Evolutionary conservation across 169 alveolate species (phyloP), one percentile per base, ranked within the genome.

Genomic region (Plasmodium vinckei): DNA sequence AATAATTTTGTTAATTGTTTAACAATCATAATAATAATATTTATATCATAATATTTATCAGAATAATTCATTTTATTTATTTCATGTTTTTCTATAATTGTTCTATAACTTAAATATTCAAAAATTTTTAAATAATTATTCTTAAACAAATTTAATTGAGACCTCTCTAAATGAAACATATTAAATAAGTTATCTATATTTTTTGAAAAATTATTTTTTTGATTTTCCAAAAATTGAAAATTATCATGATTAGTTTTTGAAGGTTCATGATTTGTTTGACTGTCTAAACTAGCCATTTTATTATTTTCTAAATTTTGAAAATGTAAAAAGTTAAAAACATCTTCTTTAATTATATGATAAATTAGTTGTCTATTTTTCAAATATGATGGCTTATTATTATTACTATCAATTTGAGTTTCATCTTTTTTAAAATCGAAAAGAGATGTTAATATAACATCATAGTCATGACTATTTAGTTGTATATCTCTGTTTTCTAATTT

Each of bases 1-100:
- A 82, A 82, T 42, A 67, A 49, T 82, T 82, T 82, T 1, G 53
- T 61, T n/a, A 82, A 17, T 12, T 82, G 90, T 70, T 82, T 82
- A 15, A 42, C 54, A 49, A 67, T 39, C 90, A 82, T 82, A 3
- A 69, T 44, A 19, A 68, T 54, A 19, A 51, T 56, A 47, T 57
- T 82, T 27, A 13, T 59, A 23, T 82, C 73, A 13, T 57, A 67
- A 49, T 82, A 82, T 47, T 82, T 82, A 19, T 65, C 82, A 33
- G 0, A 33, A 72, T 53, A 56, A 0, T 10, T 47, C 15, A 69
- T n/a, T 47, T 39, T 56, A 21, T 9, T 17, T 27, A 82, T 13
- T 25, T 68, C 42, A 60, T 23, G 54, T 47, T 82, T 82, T 54
- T 82, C 90, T 23, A 82, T 65, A 5, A 82, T 70, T 1, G 86